phyloP scores from a whole-genome alignment of 768 basidiomycete species.

The Tulasnella sp. region DNA sequence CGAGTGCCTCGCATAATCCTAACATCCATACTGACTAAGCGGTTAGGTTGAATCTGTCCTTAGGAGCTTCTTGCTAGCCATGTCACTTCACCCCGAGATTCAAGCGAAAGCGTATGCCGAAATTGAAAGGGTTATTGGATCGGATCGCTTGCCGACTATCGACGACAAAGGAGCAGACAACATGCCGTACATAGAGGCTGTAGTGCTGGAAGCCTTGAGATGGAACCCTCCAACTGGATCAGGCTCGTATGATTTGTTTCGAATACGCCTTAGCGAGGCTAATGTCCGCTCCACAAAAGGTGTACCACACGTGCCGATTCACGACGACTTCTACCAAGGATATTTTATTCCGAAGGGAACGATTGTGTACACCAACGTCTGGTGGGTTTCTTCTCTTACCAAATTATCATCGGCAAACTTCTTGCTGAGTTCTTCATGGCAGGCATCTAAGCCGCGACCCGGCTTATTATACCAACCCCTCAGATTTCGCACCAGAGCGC shows the following conservation, averaged over 20 bases:
- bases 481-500: conserved; percentile 19
- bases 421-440: background rate
- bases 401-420: background rate
- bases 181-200: conserved; percentile 42
- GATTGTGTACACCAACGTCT: background rate
- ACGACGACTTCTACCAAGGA: conserved; percentile 28
- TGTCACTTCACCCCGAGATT: conserved; percentile 35
- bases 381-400: background rate
- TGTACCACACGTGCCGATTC: background rate
- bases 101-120: conserved; percentile 40
- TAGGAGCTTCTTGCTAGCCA: conserved; percentile 32
- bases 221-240: conserved; percentile 34
- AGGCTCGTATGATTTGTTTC: background rate
- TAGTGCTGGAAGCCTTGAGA: conserved; percentile 41
- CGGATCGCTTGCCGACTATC: conserved; percentile 39
- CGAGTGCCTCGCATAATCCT: background rate
- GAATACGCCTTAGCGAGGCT: background rate
- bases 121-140: conserved; percentile 41
- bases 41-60: conserved; percentile 28
- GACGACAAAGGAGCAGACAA: conserved; percentile 36
- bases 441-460: conserved; percentile 19
- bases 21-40: background rate
- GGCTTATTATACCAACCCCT: conserved; percentile 17
- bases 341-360: conserved; percentile 18
- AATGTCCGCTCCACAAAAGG: background rate